Percentiles rank a stretch among this genome's conserved stretches.
phyloP scores from a whole-genome alignment of 345 rosid genomes.

The thale cress (Arabidopsis thaliana) region TAIR10.1 NC_003074.8:19274501-19275000 shows the following conservation, averaged over 20 bases:
- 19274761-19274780: conserved; percentile 72
- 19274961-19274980: conserved; percentile 72
- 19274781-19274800: conserved; percentile 54
- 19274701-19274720: conserved; percentile 66
- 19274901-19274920: conserved; percentile 60
- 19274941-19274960: conserved; percentile 70
- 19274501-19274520: conserved; percentile 58
- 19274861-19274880: conserved; percentile 67
- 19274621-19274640: conserved; percentile 25
- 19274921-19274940: conserved; percentile 78
- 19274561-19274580: conserved; percentile 4
- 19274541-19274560: conserved; percentile 1
- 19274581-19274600: conserved; percentile 48
- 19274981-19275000: conserved; percentile 45
- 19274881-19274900: conserved; percentile 51
- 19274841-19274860: conserved; percentile 82
- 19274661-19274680: conserved; percentile 49
- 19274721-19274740: conserved; percentile 69
- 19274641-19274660: conserved; percentile 37
- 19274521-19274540: conserved; percentile 48
- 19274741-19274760: conserved; percentile 69
- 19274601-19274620: conserved; percentile 22
- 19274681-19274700: conserved; percentile 55
- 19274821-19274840: conserved; percentile 69
- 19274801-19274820: conserved; percentile 75